phyloP scores from a whole-genome alignment of 441 rosid genomes.

The Pelargonium cotyledonis region DNA sequence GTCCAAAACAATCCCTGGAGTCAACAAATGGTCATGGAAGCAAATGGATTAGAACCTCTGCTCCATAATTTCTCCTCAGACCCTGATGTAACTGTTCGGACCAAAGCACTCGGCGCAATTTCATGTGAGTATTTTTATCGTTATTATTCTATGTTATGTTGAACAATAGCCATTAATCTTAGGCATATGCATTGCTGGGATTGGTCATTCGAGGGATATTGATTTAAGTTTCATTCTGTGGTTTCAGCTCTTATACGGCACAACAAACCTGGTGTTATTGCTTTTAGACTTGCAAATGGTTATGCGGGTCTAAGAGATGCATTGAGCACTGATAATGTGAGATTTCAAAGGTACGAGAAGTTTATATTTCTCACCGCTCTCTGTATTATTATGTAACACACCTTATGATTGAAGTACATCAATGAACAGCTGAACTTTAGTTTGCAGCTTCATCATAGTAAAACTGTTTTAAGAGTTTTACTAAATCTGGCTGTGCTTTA shows the following conservation, averaged over 20 bases:
- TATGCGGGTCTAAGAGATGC: slow-evolving; percentile 77
- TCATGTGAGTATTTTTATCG: slow-evolving; percentile 54
- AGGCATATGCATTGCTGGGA: too few species aligned
- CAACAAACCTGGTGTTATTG: slow-evolving; percentile 68
- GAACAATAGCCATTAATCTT: too few species aligned
- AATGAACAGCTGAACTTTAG: too few species aligned
- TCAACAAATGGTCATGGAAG: slow-evolving; percentile 92
- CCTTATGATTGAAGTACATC: too few species aligned
- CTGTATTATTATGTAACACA: too few species aligned
- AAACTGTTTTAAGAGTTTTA: too few species aligned
- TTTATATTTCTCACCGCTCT: too few species aligned
- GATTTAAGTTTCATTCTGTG: slow-evolving; percentile 12
- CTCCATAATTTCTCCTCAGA: slow-evolving; percentile 65
- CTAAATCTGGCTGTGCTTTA: background rate
- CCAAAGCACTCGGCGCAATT: slow-evolving; percentile 88
- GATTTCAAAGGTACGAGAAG: slow-evolving; percentile 67
- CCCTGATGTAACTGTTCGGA: slow-evolving; percentile 54
- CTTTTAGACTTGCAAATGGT: slow-evolving; percentile 88
- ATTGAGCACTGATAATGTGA: slow-evolving; percentile 50
- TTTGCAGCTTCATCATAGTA: too few species aligned
- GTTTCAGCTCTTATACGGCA: slow-evolving; percentile 70
- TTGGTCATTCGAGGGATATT: slow-evolving; percentile 12
- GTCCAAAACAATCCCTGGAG: slow-evolving; percentile 91
- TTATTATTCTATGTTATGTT: background rate
- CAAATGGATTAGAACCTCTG: slow-evolving; percentile 75